Percentiles rank a stretch among this genome's conserved stretches.
Conservation (phyloP, 345 rosid species). For the Pistacia vera region DNA sequence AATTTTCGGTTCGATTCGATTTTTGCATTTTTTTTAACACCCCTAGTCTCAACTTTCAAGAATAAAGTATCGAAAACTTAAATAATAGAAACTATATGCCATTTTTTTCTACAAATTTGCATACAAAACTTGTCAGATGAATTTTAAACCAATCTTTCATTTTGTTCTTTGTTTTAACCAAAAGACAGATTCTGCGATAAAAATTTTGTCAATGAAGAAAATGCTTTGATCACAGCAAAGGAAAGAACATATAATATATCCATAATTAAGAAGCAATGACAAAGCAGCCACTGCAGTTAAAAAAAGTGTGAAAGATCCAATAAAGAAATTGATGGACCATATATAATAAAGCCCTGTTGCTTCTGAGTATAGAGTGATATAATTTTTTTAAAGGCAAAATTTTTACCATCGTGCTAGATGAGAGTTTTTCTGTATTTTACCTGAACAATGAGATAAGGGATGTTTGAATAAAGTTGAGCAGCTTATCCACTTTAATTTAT, state of each 20-base stretch:
- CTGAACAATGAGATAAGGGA: conserved; percentile 2
- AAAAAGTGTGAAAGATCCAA: not conserved
- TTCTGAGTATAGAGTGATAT: not conserved
- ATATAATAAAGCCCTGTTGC: not conserved
- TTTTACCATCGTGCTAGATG: not conserved
- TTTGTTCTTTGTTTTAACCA: not conserved
- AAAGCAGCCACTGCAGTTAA: not conserved
- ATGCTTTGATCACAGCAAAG: not conserved
- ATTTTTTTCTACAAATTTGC: too few species aligned
- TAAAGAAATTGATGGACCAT: not conserved
- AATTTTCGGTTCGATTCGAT: too few species aligned
- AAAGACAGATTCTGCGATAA: not conserved
- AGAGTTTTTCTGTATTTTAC: not conserved
- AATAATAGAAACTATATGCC: not conserved
- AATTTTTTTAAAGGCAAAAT: not conserved
- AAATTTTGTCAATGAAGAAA: not conserved
- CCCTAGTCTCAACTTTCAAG: too few species aligned
- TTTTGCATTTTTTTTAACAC: too few species aligned
- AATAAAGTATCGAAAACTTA: too few species aligned
- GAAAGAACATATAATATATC: not conserved
- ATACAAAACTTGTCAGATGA: too few species aligned
- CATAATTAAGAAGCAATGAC: not conserved
- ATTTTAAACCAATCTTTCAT: not conserved
- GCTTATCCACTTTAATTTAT: not conserved
- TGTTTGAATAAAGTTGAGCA: not conserved